phyloP scores from a whole-genome alignment of 2,329 filamentous ascomycete species.

The Fusarium liriodendri region DNA sequence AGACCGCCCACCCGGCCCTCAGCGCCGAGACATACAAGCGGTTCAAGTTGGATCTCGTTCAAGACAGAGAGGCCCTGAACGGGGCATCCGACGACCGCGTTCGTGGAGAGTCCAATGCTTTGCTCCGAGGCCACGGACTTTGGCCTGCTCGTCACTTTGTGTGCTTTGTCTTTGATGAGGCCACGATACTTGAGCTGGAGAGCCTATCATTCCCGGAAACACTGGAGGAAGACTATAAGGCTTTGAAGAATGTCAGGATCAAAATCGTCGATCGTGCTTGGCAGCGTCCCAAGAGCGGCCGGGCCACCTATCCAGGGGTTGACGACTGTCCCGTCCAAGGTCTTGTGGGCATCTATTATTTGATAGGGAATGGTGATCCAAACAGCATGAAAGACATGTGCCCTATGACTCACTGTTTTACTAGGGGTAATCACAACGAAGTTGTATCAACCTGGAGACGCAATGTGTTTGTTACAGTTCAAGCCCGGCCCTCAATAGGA shows the following conservation, averaged over 20 bases:
- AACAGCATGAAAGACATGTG: not conserved
- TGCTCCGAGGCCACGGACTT: not conserved
- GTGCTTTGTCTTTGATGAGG: not conserved
- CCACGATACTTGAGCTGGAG: not conserved
- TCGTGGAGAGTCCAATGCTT: not conserved
- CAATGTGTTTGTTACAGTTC: too few relatives aligned
- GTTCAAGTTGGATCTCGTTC: not conserved
- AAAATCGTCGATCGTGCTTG: not conserved
- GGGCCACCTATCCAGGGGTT: not conserved
- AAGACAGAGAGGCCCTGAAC: not conserved
- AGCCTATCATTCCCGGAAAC: not conserved
- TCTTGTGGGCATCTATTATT: not conserved
- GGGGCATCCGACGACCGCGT: not conserved
- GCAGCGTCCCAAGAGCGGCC: not conserved
- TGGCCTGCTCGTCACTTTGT: not conserved
- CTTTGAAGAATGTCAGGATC: not conserved
- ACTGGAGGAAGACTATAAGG: not conserved
- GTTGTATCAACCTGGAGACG: too few relatives aligned
- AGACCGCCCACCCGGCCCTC: too few relatives aligned
- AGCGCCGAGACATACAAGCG: not conserved
- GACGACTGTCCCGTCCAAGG: not conserved
- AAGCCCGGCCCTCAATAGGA: too few relatives aligned
- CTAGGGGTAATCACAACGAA: not conserved
- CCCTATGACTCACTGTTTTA: not conserved
- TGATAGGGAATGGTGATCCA: not conserved